Base-by-base conservation (phyloP, 2,329 filamentous ascomycete species). In the Didymella pomorum region DNA sequence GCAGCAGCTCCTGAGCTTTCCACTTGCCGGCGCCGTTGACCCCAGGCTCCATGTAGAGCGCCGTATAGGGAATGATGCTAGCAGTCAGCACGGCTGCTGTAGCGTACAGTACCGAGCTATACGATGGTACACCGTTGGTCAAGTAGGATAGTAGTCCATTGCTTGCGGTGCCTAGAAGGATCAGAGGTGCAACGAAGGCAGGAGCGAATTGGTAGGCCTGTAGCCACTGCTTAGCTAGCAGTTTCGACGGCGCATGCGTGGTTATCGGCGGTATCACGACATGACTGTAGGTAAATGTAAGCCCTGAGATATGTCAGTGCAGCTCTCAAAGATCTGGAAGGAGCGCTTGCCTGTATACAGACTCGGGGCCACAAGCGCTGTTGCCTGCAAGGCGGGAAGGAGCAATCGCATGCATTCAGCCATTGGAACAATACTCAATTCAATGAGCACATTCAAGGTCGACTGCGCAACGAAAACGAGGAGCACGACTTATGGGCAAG, bases 21-120 rank as follows among this genome's bases (percentile, higher is more conserved):
- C 76, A 79, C 54, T 79, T 78, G 16, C 60, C 68, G 1, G 76
- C 74, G 5, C 76, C 76, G 45, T 79, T 78, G 42, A 78, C 70
- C 1, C 68, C 70, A 5, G 75, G 75, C 61, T 79, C 77, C 69
- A 78, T 78, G 56, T 74, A 74, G 26, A 77, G 63, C 46, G 76
- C 71, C 0, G 76, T 79, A 26, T 76, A 74, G 0, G 75, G 75
- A 18, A 75, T 60, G n/a, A 79, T 75, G 55, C 57, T 65, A 11
- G 56, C 63, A 18, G 65, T 73, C 48, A 68, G 66, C 26, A 75
- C 61, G 12, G 65, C 62, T 0, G 70, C 60, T 6, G 64, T 55
- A 4, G 65, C 67, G 45, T 78, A 78, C 10, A 71, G 43, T 1
- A 39, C 47, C 5, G 49, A 29, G 1, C 66, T 41, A 16, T 25